Evolutionary conservation across 2,329 filamentous ascomycete species (phyloP), one percentile per base, ranked within the genome.

Genomic region (Cladosporium austrohemisphaericum): DNA sequence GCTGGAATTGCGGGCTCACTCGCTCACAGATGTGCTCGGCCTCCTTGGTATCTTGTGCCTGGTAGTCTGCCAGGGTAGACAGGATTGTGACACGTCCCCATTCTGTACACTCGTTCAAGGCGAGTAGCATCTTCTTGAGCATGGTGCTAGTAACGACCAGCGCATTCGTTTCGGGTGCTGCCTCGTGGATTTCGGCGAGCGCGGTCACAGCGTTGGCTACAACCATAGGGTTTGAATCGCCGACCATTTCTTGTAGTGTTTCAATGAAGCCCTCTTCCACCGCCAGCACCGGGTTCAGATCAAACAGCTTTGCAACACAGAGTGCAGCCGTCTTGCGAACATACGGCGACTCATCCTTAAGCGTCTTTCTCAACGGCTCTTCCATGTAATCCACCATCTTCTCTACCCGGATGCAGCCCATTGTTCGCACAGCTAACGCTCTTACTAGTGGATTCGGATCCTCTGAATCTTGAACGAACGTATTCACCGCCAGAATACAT

Each of bases 321-420:
- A 98, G 93, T 32, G 92, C 93, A 35, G 93, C 93, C 2, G 93
- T 98, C 75, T 98, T 98, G 60, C 93, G 87, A 53, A 98, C 93
- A 69, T 98, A 98, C 1, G 93, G 93, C 41, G 92, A 97, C 71
- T 98, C 93, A 72, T 98, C 93, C 69, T 90, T 84, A 58, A 98
- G 76, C 10, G 93, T 98, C 74, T 98, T 98, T 60, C 93, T 82
- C 55, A 98, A 72, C 11, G 93, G 93, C 65, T 98, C 93, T 69
- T 97, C 93, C 92, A 98, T 97, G 69, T 98, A 98, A 67, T 98
- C 93, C 57, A 97, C 89, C 89, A 98, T 98, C 72, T 98, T 98
- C 60, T 97, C 93, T 49, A 98, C 93, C 50, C 93, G 79, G 62
- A 98, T 97, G 65, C 93, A 97, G 32, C 93, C 93, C 93, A 98